Evolutionary conservation across 1,139 yeast species (phyloP), one percentile per base, ranked within the genome.

Genomic region (Petasospora rhodanensis): DNA sequence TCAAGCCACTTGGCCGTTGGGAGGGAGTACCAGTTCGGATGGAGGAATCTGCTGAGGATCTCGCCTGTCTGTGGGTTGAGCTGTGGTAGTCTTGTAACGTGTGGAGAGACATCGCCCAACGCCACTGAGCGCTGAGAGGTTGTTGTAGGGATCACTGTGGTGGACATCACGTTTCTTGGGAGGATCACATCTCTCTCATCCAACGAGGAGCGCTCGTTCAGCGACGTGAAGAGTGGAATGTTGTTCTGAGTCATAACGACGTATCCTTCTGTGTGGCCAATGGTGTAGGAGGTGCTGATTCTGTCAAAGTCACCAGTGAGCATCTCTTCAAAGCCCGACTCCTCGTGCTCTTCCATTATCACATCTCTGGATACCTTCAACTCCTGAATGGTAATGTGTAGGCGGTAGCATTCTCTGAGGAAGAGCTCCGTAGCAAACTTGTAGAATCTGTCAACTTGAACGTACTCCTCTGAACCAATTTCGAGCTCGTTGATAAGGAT

Each of bases 11-110:
- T 76, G 1, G 95, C 80, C 6, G 84, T 71, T 7, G 93, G 85
- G 31, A 89, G 64, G 7, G 86, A 78, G 46, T 80, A 80, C 84
- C 94, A 83, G 41, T 82, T 83, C 11, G 96, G 96, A 56, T 87
- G 95, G 47, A 81, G 69, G 52, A 84, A 83, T 37, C 73, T 76
- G 32, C 73, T 70, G 58, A 86, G 64, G 37, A 86, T 71, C 44
- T 80, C 84, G 1, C 84, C 71, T 2, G 76, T 72, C 7, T 76
- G 77, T 2, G 81, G 71, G 31, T 79, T 37, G 17, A 39, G 24
- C 14, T 34, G 38, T 1, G 45, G 70, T 43, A 35, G 24, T 24
- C 42, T 35, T 9, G 58, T 28, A 22, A 36, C 19, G 13, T 35
- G 46, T 16, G 58, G 52, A 10, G 66, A 58, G 4, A 42, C 18